These are phyloP conservation scores for Rubia occidens DNA, from an alignment of 305 asterid genomes.

Conservation along the genomic window DNA sequence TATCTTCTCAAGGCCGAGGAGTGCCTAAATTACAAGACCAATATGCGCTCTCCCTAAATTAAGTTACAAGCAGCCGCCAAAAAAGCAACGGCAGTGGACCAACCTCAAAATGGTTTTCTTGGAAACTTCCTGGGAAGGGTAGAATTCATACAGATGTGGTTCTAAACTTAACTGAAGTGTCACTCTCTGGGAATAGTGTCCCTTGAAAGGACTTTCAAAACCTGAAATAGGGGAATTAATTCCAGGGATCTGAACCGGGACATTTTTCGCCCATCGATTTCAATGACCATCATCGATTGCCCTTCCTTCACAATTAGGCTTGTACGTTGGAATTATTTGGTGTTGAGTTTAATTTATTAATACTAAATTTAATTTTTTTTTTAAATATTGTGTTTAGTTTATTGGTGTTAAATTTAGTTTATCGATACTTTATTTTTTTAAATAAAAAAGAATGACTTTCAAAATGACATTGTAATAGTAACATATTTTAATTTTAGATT, in stretches of 20 bases:
- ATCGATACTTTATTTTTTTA: no score
- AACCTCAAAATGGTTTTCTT: conserved; percentile 11
- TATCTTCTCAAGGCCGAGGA: no score
- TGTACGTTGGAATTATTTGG: no score
- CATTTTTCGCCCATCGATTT: conserved; percentile 20
- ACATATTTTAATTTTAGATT: no score
- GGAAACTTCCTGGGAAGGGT: conserved; percentile 20
- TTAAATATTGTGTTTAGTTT: no score
- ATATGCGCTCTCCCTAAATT: neutral
- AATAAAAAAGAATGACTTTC: no score
- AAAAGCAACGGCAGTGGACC: neutral
- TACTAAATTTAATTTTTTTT: no score
- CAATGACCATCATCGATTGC: conserved; percentile 10
- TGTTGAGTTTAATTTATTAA: no score
- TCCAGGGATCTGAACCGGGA: conserved; percentile 40
- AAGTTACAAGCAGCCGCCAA: neutral
- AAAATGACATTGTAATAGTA: no score
- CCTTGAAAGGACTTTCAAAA: conserved; percentile 22
- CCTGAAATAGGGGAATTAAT: conserved; percentile 1
- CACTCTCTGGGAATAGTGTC: conserved; percentile 22
- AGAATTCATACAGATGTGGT: conserved; percentile 3
- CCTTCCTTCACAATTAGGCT: neutral
- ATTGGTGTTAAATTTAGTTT: no score
- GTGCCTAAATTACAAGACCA: no score
- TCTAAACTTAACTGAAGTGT: conserved; percentile 15